Evolutionary conservation across 2,329 filamentous ascomycete genomes (phyloP).

Genomic region (Arthrinium phaeospermum): DNA sequence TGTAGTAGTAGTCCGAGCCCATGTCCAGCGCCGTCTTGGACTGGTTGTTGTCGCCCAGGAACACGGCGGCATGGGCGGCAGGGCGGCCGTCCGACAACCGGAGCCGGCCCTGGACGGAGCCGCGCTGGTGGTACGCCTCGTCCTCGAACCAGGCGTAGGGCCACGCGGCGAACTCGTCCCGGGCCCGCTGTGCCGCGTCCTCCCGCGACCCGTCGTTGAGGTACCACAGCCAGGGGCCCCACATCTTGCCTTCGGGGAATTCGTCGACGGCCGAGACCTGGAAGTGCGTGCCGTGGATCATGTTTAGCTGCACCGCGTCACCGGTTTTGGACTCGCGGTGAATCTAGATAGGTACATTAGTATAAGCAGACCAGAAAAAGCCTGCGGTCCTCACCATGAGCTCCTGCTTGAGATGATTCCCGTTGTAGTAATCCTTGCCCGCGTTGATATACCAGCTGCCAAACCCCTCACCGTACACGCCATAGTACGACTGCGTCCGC

Average conservation of each 20-base stretch:
- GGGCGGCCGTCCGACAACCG: slow-evolving; percentile 53
- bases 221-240: slow-evolving; percentile 52
- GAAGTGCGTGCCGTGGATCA: slow-evolving; percentile 59
- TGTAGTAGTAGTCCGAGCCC: slow-evolving; percentile 56
- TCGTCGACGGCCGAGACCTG: slow-evolving; percentile 42
- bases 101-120: slow-evolving; percentile 50
- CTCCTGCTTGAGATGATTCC: slow-evolving; percentile 58
- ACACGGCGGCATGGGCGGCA: slow-evolving; percentile 53
- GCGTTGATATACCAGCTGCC: slow-evolving; percentile 58
- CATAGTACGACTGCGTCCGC: slow-evolving; percentile 51
- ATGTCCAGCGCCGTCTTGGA: slow-evolving; percentile 53
- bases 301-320: slow-evolving; percentile 58
- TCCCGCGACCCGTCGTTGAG: slow-evolving; percentile 52
- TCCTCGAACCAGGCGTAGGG: slow-evolving; percentile 56
- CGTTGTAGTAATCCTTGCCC: slow-evolving; percentile 58
- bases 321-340: slow-evolving; percentile 56
- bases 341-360: slow-evolving; percentile 29
- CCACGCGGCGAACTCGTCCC: slow-evolving; percentile 49
- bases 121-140: slow-evolving; percentile 53
- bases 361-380: background rate
- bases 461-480: slow-evolving; percentile 54
- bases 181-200: slow-evolving; percentile 46
- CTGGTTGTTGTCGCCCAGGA: slow-evolving; percentile 54
- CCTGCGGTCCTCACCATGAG: slow-evolving; percentile 42
- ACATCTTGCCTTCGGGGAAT: slow-evolving; percentile 47